These are phyloP conservation scores for Arachis stenosperma DNA, from an alignment of 306 rosid species.

Conservation along the genomic window DNA sequence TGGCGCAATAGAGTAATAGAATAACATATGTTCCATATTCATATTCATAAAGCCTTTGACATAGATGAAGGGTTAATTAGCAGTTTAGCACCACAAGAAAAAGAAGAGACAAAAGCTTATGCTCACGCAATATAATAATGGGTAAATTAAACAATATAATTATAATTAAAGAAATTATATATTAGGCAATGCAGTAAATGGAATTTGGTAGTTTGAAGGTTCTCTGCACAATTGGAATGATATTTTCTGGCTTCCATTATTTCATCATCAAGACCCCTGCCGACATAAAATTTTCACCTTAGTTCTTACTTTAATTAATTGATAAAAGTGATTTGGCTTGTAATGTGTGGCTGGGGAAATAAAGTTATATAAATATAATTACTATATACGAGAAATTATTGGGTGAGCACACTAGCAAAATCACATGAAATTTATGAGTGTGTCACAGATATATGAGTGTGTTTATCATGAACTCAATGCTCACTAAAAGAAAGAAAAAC, in stretches of 20 bases:
- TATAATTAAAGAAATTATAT: neutral
- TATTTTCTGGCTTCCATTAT: conserved; percentile 49
- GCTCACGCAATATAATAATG: conserved; percentile 16
- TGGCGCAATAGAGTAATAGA: conserved; percentile 12
- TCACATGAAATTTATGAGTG: neutral
- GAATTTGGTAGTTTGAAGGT: conserved; percentile 71
- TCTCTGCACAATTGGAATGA: conserved; percentile 56
- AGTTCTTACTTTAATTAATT: no score
- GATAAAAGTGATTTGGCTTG: neutral
- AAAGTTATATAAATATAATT: neutral
- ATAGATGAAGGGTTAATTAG: conserved; percentile 34
- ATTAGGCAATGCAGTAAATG: conserved; percentile 42
- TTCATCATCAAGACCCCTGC: conserved; percentile 70
- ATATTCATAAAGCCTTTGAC: conserved; percentile 21
- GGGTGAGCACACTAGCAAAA: neutral
- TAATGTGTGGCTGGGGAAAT: neutral
- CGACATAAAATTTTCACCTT: neutral
- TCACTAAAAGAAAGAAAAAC: neutral
- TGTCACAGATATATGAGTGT: no score
- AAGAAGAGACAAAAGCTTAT: conserved; percentile 14
- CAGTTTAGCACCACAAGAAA: neutral
- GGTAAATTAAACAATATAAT: neutral
- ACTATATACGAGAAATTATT: neutral
- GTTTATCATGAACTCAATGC: neutral
- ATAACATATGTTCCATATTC: conserved; percentile 10